Evolutionary conservation across 2,329 filamentous ascomycete genomes (phyloP).

Genomic region (Stagonosporopsis tanaceti): DNA sequence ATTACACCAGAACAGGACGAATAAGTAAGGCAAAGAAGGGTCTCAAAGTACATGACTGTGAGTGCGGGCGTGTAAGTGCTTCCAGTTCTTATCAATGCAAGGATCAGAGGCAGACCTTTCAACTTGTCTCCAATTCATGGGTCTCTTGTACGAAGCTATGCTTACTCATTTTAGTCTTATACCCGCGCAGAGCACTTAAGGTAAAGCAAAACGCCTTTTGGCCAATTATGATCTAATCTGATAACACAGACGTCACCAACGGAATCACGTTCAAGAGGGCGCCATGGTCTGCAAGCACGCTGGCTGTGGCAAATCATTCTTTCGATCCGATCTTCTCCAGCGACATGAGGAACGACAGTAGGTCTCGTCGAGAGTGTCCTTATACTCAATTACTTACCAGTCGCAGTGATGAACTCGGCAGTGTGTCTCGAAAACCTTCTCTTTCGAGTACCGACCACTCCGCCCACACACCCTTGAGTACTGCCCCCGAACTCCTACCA

Average conservation of each 20-base stretch:
- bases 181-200: conserved; percentile 58
- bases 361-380: conserved; percentile 18
- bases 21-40: conserved; percentile 60
- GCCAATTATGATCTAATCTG: background rate
- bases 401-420: conserved; percentile 39
- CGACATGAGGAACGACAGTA: conserved; percentile 57
- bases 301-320: conserved; percentile 55
- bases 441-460: conserved; percentile 36
- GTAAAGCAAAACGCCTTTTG: conserved; percentile 29
- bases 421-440: conserved; percentile 35
- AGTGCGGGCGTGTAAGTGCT: conserved; percentile 57
- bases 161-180: conserved; percentile 53
- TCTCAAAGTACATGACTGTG: conserved; percentile 55
- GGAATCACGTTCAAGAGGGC: conserved; percentile 55
- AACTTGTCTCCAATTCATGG: background rate
- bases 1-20: conserved; percentile 56
- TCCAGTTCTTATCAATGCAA: background rate
- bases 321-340: conserved; percentile 54
- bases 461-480: conserved; percentile 27
- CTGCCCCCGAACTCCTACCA: conserved; percentile 27
- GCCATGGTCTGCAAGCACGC: conserved; percentile 51
- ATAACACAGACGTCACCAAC: conserved; percentile 53
- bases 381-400: conserved; percentile 19
- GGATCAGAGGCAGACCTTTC: background rate
- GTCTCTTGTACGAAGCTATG: background rate